Base-by-base conservation (phyloP, 345 rosid species). In the Turnera subulata region DNA sequence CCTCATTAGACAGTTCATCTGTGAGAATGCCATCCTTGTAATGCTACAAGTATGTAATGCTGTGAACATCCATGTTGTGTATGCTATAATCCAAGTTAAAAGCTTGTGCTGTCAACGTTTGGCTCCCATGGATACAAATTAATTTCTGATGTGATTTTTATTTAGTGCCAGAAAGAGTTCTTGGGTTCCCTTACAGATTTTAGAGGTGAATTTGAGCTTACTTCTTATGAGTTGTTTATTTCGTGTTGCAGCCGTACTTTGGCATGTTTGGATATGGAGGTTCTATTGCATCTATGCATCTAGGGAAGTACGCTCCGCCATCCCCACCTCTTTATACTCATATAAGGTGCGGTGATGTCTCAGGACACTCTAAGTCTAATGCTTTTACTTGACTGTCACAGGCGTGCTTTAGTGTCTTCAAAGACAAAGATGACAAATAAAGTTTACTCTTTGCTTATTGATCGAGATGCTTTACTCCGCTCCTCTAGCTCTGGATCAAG, bases 211-310 rank as follows among this genome's bases (percentile, higher is more conserved):
- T 25, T 17, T 45, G 2, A 6, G 46, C 11, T 53, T 24, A 12
- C 29, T 52, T 33, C 22, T 58, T 54, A 15, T 46, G 18, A 38
- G 21, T 7, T 17, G 18, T 8, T 10, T 51, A 33, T 42, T 2
- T 38, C 35, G 45, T 58, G 18, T 20, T 73, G 70, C 81, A 83
- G 83, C 85, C 83, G 2, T 64, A 39, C 53, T 83, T 83, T 68
- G 85, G 85, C 58, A 80, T 80, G 82, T 83, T 80, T 66, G 89
- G 89, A 69, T 78, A 71, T 57, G 89, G 85, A 59, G 89, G 85
- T 25, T 73, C 80, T 43, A 60, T 78, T 46, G 85, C 89, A 23
- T 67, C 82, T 25, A 83, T 83, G 89, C 70, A 80, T 63, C 55
- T 83, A 50, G 89, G 89, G 45, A 73, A 83, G 85, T 80, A 72